phyloP scores from a whole-genome alignment of 768 basidiomycete species.

The Dictyophora rubrovolvata region DNA sequence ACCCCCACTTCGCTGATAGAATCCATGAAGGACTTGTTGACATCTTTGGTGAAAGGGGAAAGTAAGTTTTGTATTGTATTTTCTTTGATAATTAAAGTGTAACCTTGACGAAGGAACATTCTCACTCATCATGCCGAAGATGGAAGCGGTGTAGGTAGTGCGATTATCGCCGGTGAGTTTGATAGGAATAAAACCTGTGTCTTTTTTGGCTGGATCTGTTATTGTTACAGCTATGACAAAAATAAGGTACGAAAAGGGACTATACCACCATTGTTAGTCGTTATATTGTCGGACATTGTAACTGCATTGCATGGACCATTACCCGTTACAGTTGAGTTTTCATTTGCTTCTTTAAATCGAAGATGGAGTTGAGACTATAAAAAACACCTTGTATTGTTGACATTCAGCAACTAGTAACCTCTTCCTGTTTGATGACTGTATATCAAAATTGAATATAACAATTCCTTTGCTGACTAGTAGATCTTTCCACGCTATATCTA shows the following conservation, averaged over 20 bases:
- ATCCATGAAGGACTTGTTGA: conserved; percentile 89
- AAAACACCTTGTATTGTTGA: background rate
- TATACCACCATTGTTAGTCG: conserved; percentile 40
- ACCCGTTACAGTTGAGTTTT: too few species aligned
- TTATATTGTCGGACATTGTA: background rate
- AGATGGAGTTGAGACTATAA: background rate
- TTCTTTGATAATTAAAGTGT: background rate
- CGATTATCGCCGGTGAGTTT: conserved; percentile 77
- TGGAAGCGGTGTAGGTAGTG: conserved; percentile 90
- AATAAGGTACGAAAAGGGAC: conserved; percentile 56
- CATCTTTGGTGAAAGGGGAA: conserved; percentile 93
- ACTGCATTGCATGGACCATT: background rate
- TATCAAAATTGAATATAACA: background rate
- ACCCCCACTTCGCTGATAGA: conserved; percentile 88
- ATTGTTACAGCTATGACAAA: conserved; percentile 74
- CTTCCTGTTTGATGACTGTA: background rate
- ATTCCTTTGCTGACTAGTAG: too few species aligned
- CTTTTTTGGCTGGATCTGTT: background rate
- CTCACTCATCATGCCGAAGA: conserved; percentile 80
- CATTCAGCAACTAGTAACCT: background rate
- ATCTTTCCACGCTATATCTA: conserved; percentile 18
- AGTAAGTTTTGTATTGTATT: conserved; percentile 35
- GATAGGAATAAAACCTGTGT: conserved; percentile 2
- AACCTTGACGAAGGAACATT: conserved; percentile 37
- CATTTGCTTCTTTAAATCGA: too few species aligned